These are phyloP conservation scores for Ulvella scutata DNA, from an alignment of 139 green algal species.

Conservation along the genomic window DNA sequence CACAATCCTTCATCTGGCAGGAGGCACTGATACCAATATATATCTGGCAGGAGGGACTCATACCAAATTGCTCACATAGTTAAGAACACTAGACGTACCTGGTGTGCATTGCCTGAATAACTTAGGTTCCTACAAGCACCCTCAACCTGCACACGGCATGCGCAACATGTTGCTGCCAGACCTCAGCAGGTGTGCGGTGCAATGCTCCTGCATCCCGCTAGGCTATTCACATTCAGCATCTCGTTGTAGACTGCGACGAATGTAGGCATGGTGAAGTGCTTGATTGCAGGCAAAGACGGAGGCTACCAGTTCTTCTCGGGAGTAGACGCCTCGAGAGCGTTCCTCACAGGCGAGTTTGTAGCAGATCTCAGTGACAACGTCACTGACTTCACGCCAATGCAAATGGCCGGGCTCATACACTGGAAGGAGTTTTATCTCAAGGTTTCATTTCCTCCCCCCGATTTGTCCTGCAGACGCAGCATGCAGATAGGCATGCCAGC, in stretches of 20 bases:
- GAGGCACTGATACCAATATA: not conserved
- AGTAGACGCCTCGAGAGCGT: conserved; percentile 31
- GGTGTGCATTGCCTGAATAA: conserved; percentile 2
- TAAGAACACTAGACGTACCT: not conserved
- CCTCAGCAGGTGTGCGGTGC: no score
- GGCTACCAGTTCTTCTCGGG: conserved; percentile 44
- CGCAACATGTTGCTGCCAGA: no score
- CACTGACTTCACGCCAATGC: conserved; percentile 23
- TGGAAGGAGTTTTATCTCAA: conserved; percentile 48
- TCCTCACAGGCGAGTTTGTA: conserved; percentile 36
- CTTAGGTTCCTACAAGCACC: conserved; percentile 8
- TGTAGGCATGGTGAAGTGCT: not conserved
- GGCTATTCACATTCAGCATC: no score
- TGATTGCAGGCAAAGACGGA: conserved; percentile 12
- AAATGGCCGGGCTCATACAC: conserved; percentile 21
- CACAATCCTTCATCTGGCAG: not conserved
- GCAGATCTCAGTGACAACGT: conserved; percentile 40
- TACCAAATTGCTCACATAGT: not conserved
- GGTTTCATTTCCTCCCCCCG: not conserved
- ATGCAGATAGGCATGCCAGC: not conserved
- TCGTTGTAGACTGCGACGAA: no score
- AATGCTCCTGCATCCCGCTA: no score
- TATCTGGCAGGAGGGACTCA: not conserved
- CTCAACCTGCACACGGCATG: no score
- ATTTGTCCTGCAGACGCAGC: not conserved